phyloP scores from a whole-genome alignment of 169 alveolate genomes.

The Babesia sp. region DNA sequence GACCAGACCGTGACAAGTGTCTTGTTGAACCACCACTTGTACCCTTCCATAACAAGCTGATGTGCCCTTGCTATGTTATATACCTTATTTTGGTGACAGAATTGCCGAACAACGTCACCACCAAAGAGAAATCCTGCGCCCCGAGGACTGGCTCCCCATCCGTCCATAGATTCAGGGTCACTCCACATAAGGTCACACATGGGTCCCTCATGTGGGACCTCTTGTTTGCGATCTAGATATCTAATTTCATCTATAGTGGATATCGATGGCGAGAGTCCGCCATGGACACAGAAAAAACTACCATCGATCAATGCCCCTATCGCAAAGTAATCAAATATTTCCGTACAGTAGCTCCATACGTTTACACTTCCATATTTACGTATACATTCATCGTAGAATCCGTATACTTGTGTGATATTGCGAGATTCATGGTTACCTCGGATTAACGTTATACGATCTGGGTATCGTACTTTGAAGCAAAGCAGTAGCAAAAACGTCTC shows the following conservation, averaged over 20 bases:
- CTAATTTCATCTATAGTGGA: constrained; percentile 92
- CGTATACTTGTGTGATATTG: constrained; percentile 98
- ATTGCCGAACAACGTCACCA: constrained; percentile 92
- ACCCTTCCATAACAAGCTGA: constrained; percentile 99
- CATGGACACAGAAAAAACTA: constrained; percentile 95
- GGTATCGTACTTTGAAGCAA: constrained; percentile 95
- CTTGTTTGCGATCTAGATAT: constrained; percentile 92
- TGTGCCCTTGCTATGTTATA: constrained; percentile 99
- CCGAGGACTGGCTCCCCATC: constrained; percentile 99
- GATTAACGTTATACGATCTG: constrained; percentile 93
- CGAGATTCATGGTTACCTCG: constrained; percentile 99
- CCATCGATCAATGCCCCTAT: constrained; percentile 96
- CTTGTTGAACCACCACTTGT: constrained; percentile 93
- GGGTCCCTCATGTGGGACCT: constrained; percentile 99
- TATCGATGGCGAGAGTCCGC: constrained; percentile 97
- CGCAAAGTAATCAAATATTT: constrained; percentile 96
- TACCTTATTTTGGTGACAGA: constrained; percentile 92
- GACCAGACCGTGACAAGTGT: constrained; percentile 96
- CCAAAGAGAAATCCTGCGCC: constrained; percentile 99
- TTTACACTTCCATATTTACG: constrained; percentile 97
- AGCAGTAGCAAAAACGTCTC: constrained; percentile 97
- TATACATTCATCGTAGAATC: constrained; percentile 99
- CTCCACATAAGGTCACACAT: constrained; percentile 99
- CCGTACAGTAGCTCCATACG: constrained; percentile 97
- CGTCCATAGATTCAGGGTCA: constrained; percentile 98